Percentiles rank a stretch among this genome's conserved stretches.
phyloP scores from a whole-genome alignment of 202 grass and related monocot species.

The Thinopyrum obtusiflorum region DNA sequence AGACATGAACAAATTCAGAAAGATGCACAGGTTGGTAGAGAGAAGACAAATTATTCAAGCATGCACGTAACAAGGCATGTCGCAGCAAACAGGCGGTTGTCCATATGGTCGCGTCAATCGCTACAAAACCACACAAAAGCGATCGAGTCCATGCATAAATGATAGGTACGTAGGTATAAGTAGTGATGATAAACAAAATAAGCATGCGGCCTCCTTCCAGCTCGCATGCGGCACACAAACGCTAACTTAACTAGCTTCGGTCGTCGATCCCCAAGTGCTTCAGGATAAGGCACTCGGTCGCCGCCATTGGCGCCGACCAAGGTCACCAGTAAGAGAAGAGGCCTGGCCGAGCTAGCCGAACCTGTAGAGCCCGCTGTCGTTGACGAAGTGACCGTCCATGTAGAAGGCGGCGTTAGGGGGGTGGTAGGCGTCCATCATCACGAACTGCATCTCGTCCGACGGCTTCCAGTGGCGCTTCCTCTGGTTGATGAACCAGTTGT shows the following conservation, averaged over 20 bases:
- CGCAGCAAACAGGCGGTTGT: slow-evolving; percentile 12
- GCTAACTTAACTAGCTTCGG: slow-evolving; percentile 14
- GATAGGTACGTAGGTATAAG: background rate
- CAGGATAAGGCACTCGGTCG: background rate
- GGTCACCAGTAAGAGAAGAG: background rate
- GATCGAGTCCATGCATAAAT: background rate
- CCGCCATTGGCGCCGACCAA: slow-evolving; percentile 8
- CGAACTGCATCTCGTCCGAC: slow-evolving; percentile 89
- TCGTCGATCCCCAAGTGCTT: background rate
- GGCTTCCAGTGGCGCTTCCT: slow-evolving; percentile 99
- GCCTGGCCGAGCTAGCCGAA: slow-evolving; percentile 30
- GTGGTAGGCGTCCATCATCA: slow-evolving; percentile 91
- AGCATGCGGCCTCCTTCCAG: slow-evolving; percentile 16
- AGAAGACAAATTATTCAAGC: slow-evolving; percentile 24
- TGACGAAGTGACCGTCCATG: slow-evolving; percentile 87
- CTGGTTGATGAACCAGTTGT: slow-evolving; percentile 99
- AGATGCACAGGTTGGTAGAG: no score
- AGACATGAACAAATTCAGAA: background rate
- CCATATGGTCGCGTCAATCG: background rate
- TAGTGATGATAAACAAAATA: slow-evolving; percentile 25
- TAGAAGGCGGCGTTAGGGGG: slow-evolving; percentile 54
- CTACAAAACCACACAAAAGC: slow-evolving; percentile 15
- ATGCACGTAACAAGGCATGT: slow-evolving; percentile 17
- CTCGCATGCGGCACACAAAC: background rate
- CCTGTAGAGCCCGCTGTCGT: slow-evolving; percentile 56